phyloP scores from a whole-genome alignment of 768 basidiomycete species.

The Hebeloma cylindrosporum region DNA sequence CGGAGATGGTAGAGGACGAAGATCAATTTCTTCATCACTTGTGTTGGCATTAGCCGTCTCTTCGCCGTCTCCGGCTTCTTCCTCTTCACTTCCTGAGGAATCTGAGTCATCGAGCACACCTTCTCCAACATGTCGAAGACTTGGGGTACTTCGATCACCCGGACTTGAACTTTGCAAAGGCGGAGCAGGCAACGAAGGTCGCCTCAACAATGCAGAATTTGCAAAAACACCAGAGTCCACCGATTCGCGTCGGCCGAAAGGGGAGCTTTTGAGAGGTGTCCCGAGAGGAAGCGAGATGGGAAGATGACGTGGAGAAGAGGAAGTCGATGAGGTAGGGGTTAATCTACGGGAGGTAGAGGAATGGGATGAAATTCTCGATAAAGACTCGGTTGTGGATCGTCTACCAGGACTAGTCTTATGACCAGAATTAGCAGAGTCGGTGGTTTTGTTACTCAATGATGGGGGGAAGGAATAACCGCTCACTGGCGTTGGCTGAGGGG shows the following conservation, averaged over 20 bases:
- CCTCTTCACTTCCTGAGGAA: slow-evolving; percentile 48
- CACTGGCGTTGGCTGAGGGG: slow-evolving; percentile 17
- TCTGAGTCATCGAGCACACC: slow-evolving; percentile 80
- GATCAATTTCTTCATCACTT: slow-evolving; percentile 37
- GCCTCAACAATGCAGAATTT: slow-evolving; percentile 3
- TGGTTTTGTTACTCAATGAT: slow-evolving; percentile 1
- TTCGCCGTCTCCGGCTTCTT: slow-evolving; percentile 28
- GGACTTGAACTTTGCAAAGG: slow-evolving; percentile 38
- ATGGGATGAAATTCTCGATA: slow-evolving; percentile 14
- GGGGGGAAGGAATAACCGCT: slow-evolving; percentile 18
- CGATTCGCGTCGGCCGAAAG: slow-evolving; percentile 40
- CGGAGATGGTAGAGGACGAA: slow-evolving; percentile 35
- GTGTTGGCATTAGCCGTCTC: slow-evolving; percentile 28
- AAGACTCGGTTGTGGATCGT: slow-evolving; percentile 17
- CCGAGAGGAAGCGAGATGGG: slow-evolving; percentile 44
- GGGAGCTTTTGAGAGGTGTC: slow-evolving; percentile 40
- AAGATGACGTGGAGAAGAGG: slow-evolving; percentile 54
- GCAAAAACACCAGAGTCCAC: slow-evolving; percentile 25
- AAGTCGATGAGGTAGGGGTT: slow-evolving; percentile 58
- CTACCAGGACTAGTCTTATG: slow-evolving; percentile 17
- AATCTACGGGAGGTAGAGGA: slow-evolving; percentile 44
- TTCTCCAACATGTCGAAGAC: slow-evolving; percentile 68
- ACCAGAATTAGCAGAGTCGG: slow-evolving; percentile 7
- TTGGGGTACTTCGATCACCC: slow-evolving; percentile 39
- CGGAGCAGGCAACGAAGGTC: slow-evolving; percentile 19